A percentile compares a stretch with the other conserved stretches of the same genome.
These are phyloP conservation scores for Saccharomycopsis fodiens DNA, from an alignment of 805 yeast genomes.

Conservation along the genomic window DNA sequence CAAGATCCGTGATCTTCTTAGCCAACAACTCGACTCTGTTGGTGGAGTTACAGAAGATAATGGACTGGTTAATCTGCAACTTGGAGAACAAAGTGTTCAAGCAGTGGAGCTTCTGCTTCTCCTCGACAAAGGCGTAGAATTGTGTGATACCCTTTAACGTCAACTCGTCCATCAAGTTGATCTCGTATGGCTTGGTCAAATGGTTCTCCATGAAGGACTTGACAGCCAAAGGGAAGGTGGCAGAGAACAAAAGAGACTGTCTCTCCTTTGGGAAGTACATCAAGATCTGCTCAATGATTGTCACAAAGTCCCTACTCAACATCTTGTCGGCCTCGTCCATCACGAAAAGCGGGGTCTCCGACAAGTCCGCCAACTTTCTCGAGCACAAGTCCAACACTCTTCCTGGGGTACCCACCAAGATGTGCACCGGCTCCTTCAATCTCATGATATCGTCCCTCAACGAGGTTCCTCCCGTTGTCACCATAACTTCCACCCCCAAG, in stretches of 20 bases:
- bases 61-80: conserved; percentile 91
- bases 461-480: conserved; percentile 95
- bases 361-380: conserved; percentile 78
- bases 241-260: conserved; percentile 85
- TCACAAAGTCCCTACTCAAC: conserved; percentile 83
- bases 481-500: conserved; percentile 89
- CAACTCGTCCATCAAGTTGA: conserved; percentile 95
- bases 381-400: conserved; percentile 91
- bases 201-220: conserved; percentile 89
- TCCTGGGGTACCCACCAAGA: conserved; percentile 96
- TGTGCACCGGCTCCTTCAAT: conserved; percentile 86
- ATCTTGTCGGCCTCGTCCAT: conserved; percentile 99
- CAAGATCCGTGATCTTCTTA: conserved; percentile 91
- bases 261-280: conserved; percentile 69
- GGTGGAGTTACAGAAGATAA: conserved; percentile 95
- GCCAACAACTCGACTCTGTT: conserved; percentile 93
- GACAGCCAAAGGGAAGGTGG: conserved; percentile 93
- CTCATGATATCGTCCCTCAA: conserved; percentile 91
- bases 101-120: conserved; percentile 91
- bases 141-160: conserved; percentile 95
- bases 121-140: conserved; percentile 97
- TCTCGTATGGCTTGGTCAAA: conserved; percentile 86
- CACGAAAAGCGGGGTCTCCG: conserved; percentile 78
- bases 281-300: conserved; percentile 79
- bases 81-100: conserved; percentile 90